A percentile compares a stretch with the other conserved stretches of the same genome.
Evolutionary conservation across 176 grass and related monocot genomes (phyloP).

Genomic region (Ensete ventricosum): DNA sequence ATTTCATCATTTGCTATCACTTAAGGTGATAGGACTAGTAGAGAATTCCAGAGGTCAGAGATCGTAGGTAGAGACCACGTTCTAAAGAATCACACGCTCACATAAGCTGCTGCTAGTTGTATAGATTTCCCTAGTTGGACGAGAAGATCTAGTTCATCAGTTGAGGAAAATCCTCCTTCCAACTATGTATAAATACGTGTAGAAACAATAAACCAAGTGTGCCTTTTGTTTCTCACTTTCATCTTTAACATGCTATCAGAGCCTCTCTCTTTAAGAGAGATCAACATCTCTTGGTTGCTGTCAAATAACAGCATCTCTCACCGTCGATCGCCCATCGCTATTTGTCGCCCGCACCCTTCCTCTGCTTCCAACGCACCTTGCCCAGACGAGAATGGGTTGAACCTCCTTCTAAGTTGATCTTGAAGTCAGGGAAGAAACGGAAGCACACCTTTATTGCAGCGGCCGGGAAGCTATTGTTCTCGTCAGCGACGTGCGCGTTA

Average conservation of each 20-base stretch:
- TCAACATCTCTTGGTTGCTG: too few relatives aligned
- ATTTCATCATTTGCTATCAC: slow-evolving; percentile 62
- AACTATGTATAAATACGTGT: too few relatives aligned
- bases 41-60: neutral
- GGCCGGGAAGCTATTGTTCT: slow-evolving; percentile 22
- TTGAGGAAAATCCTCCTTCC: too few relatives aligned
- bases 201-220: too few relatives aligned
- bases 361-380: slow-evolving; percentile 32
- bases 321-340: too few relatives aligned
- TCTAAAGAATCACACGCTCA: neutral
- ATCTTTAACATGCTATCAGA: too few relatives aligned
- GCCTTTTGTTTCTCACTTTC: too few relatives aligned
- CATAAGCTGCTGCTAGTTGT: slow-evolving; percentile 30
- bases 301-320: too few relatives aligned
- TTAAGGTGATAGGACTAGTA: slow-evolving; percentile 62
- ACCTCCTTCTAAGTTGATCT: slow-evolving; percentile 27
- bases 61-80: neutral
- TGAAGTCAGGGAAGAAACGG: neutral
- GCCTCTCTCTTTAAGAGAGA: too few relatives aligned
- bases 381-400: slow-evolving; percentile 19
- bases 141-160: too few relatives aligned
- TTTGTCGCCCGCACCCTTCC: too few relatives aligned
- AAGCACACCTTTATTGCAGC: slow-evolving; percentile 25
- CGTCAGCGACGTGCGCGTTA: slow-evolving; percentile 40
- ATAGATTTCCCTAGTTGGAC: too few relatives aligned